A percentile compares a stretch with the other conserved stretches of the same genome.
phyloP scores from a whole-genome alignment of 2,329 filamentous ascomycete species.

The Plenodomus tracheiphilus region DNA sequence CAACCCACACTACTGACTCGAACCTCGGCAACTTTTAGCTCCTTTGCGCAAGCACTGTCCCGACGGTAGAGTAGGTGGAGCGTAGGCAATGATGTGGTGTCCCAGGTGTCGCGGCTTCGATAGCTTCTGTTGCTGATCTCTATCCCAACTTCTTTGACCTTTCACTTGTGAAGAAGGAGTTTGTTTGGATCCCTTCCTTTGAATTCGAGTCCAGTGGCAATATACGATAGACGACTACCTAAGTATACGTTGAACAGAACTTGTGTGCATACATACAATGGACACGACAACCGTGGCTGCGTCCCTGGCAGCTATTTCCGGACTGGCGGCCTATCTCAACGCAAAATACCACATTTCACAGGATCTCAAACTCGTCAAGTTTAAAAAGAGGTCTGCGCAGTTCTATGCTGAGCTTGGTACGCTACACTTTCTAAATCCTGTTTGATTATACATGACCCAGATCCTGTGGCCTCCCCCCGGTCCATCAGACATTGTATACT shows the following conservation, averaged over 20 bases:
- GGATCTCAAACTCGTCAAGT: constrained; percentile 57
- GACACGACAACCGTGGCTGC: constrained; percentile 26
- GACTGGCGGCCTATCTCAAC: constrained; percentile 64
- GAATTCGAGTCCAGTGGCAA: too few relatives aligned
- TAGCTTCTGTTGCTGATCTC: not conserved
- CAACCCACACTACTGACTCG: constrained; percentile 4
- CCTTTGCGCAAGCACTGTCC: constrained; percentile 1
- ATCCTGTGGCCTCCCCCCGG: too few relatives aligned
- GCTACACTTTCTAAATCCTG: constrained; percentile 8
- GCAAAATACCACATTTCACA: constrained; percentile 68
- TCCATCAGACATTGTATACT: not conserved
- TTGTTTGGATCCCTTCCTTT: too few relatives aligned
- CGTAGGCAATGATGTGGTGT: not conserved
- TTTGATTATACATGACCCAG: not conserved
- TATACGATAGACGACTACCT: too few relatives aligned
- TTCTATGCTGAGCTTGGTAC: constrained; percentile 33
- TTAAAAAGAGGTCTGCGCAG: constrained; percentile 44
- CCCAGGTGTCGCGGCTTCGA: not conserved
- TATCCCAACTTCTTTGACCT: too few relatives aligned
- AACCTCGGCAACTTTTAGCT: constrained; percentile 25
- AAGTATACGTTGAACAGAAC: too few relatives aligned
- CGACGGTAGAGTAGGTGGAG: too few relatives aligned
- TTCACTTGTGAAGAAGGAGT: too few relatives aligned
- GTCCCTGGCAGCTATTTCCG: constrained; percentile 34
- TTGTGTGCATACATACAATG: constrained; percentile 9